These are phyloP conservation scores for Hirschfeldia incana DNA, from an alignment of 345 rosid genomes.

Conservation along the genomic window DNA sequence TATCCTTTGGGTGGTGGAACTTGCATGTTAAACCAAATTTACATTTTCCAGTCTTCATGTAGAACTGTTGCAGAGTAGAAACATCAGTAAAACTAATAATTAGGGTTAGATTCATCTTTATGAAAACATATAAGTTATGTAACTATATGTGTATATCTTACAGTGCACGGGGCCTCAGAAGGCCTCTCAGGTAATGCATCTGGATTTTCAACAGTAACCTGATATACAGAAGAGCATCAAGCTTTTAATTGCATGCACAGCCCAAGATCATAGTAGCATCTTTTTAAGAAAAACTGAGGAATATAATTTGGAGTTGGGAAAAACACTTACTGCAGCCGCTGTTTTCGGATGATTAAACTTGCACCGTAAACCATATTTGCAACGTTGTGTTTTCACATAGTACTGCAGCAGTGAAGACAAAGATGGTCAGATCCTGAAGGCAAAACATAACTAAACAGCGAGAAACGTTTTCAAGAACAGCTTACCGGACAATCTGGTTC, in stretches of 20 bases:
- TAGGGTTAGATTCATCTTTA: conserved; percentile 14
- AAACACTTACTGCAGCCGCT: conserved; percentile 47
- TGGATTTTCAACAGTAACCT: conserved; percentile 56
- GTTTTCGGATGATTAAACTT: conserved; percentile 91
- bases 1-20: conserved; percentile 91
- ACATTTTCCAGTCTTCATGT: conserved; percentile 86
- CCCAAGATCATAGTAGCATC: neutral
- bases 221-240: conserved; percentile 34
- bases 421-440: conserved; percentile 28
- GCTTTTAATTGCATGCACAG: no score
- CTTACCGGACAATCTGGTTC: conserved; percentile 97
- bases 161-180: conserved; percentile 76
- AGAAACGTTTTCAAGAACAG: conserved; percentile 6
- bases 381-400: conserved; percentile 84
- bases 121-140: neutral
- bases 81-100: conserved; percentile 29
- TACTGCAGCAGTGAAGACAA: conserved; percentile 53
- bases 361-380: conserved; percentile 90
- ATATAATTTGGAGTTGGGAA: conserved; percentile 10
- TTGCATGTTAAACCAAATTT: conserved; percentile 91
- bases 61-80: conserved; percentile 59
- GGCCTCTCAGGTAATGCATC: conserved; percentile 80
- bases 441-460: conserved; percentile 13
- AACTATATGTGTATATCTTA: conserved; percentile 44
- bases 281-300: neutral